Conservation (phyloP, 2,329 filamentous ascomycete species). For the Orbilia blumenaviensis region DNA sequence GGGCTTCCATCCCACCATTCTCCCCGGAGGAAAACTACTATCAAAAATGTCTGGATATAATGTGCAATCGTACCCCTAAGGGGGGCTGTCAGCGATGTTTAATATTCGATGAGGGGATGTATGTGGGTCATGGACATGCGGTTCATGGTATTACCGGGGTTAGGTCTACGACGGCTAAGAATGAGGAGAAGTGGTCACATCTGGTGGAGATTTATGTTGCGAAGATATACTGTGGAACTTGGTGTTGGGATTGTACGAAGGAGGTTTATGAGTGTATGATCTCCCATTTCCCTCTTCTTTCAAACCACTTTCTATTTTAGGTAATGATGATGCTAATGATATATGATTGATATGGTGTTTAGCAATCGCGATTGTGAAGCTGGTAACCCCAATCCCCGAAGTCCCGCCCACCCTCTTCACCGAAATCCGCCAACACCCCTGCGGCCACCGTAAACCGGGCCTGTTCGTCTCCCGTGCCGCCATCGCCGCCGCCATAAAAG, state of each 20-base stretch:
- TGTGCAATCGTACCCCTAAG: slow-evolving; percentile 25
- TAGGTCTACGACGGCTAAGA: background rate
- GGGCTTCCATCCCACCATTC: background rate
- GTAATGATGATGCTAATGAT: background rate
- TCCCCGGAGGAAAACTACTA: slow-evolving; percentile 22
- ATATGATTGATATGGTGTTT: background rate
- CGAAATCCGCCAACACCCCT: slow-evolving; percentile 16
- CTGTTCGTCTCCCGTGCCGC: slow-evolving; percentile 27
- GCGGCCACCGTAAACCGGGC: slow-evolving; percentile 22
- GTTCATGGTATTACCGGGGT: background rate
- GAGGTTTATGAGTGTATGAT: slow-evolving; percentile 40
- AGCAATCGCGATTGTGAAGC: slow-evolving; percentile 28
- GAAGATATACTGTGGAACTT: slow-evolving; percentile 26
- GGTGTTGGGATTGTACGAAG: slow-evolving; percentile 37
- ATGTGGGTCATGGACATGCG: too few species aligned
- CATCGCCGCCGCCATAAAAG: slow-evolving; percentile 15
- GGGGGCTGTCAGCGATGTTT: slow-evolving; percentile 29
- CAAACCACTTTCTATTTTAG: background rate
- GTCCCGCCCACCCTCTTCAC: slow-evolving; percentile 19
- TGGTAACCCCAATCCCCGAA: slow-evolving; percentile 14
- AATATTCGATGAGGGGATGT: slow-evolving; percentile 13
- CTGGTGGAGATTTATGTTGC: slow-evolving; percentile 40
- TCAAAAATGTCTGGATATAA: slow-evolving; percentile 31
- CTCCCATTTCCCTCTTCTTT: background rate
- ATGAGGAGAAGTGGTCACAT: slow-evolving; percentile 22